Evolutionary conservation across 2,329 filamentous ascomycete species (phyloP).

Genomic region (Rutstroemia sp.): DNA sequence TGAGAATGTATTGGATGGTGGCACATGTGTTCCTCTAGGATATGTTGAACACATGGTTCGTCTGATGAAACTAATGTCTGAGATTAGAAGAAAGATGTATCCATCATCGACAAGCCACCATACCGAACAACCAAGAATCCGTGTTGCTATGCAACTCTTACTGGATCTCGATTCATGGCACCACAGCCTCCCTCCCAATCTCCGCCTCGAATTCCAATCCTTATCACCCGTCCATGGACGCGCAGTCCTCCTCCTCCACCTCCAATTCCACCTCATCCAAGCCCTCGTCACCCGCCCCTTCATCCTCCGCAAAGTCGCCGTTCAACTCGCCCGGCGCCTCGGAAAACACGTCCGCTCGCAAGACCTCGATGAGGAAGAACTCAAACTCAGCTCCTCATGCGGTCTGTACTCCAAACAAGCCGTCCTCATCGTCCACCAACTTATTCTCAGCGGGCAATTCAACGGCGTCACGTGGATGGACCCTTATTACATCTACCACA

Average conservation of each 20-base stretch:
- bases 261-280: conserved; percentile 26
- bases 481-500: conserved; percentile 27
- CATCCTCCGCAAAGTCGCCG: conserved; percentile 24
- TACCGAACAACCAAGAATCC: conserved; percentile 17
- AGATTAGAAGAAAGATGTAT: conserved; percentile 25
- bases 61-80: conserved; percentile 21
- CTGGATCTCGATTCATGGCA: conserved; percentile 24
- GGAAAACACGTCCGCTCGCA: conserved; percentile 23
- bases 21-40: conserved; percentile 18
- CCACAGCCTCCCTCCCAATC: conserved; percentile 18
- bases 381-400: conserved; percentile 21
- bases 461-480: conserved; percentile 27
- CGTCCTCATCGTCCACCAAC: conserved; percentile 19
- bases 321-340: conserved; percentile 22
- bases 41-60: conserved; percentile 23
- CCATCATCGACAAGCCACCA: conserved; percentile 16
- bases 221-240: conserved; percentile 19
- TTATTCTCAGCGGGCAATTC: conserved; percentile 19
- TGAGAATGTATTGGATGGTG: conserved; percentile 24
- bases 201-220: conserved; percentile 19
- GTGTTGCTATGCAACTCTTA: conserved; percentile 19
- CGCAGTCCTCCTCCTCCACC: conserved; percentile 24
- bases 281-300: conserved; percentile 25
- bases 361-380: conserved; percentile 23
- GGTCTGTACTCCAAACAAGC: conserved; percentile 21